Conservation (phyloP, 2,329 filamentous ascomycete species). For the Colletotrichum melonis region DNA sequence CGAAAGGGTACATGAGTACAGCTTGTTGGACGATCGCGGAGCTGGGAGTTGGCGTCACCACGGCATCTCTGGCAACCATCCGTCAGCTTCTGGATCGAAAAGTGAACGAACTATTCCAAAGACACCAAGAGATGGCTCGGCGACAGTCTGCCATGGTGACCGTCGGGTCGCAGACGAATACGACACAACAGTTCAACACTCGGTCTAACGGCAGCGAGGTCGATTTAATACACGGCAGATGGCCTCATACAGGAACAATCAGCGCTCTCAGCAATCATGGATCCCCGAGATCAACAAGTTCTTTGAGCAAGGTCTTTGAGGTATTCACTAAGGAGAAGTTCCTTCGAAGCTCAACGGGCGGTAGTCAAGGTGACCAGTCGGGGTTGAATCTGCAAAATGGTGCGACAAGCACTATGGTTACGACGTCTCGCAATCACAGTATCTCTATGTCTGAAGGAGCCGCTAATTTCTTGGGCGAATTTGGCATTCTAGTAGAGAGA, state of each 20-base stretch:
- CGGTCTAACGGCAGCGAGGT: too few relatives aligned
- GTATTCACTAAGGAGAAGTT: constrained; percentile 5
- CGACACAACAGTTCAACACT: background rate
- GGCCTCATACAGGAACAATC: too few relatives aligned
- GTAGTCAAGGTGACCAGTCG: background rate
- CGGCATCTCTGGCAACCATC: background rate
- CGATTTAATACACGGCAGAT: too few relatives aligned
- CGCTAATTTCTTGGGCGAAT: constrained; percentile 14
- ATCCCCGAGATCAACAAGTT: background rate
- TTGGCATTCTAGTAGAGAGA: constrained; percentile 14
- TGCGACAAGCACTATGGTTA: constrained; percentile 6
- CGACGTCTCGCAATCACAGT: constrained; percentile 1
- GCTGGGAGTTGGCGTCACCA: constrained; percentile 9
- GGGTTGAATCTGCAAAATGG: background rate
- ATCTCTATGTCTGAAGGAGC: constrained; percentile 15
- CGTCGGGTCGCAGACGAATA: background rate
- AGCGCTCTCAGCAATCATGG: background rate
- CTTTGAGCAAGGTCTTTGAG: background rate
- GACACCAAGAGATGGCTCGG: background rate
- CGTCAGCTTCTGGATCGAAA: constrained; percentile 12
- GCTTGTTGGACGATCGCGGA: constrained; percentile 21
- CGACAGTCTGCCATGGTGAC: background rate
- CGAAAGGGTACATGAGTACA: constrained; percentile 20
- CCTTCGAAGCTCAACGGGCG: background rate
- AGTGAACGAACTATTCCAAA: background rate